These are phyloP conservation scores for Irpex sp. DNA, from an alignment of 1,284 basidiomycete genomes.

Conservation along the genomic window DNA sequence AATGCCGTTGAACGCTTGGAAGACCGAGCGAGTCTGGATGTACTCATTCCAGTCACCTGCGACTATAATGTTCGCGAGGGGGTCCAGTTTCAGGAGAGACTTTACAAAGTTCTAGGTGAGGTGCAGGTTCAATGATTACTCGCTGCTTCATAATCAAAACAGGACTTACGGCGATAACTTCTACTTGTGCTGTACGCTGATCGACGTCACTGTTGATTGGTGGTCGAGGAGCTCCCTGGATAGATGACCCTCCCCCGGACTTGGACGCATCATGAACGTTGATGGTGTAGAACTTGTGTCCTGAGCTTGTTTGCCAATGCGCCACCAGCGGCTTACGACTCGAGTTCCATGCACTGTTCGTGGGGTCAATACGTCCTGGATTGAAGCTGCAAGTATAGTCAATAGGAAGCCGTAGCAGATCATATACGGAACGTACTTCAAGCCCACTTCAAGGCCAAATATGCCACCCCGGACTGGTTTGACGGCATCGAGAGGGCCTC, in stretches of 20 bases:
- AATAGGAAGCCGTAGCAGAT: not conserved
- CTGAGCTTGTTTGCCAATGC: constrained; percentile 44
- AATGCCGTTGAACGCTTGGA: constrained; percentile 39
- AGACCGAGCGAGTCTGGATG: constrained; percentile 48
- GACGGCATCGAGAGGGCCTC: constrained; percentile 45
- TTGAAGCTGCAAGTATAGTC: constrained; percentile 42
- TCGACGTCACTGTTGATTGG: constrained; percentile 52
- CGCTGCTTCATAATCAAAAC: not conserved
- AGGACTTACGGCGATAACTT: constrained; percentile 37
- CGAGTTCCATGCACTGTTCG: constrained; percentile 49
- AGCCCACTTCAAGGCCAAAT: constrained; percentile 43
- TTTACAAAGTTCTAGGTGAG: constrained; percentile 43
- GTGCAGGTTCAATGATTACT: not conserved
- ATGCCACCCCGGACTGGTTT: constrained; percentile 31
- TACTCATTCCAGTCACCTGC: constrained; percentile 65
- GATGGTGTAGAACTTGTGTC: constrained; percentile 50
- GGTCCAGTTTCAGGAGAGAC: constrained; percentile 41
- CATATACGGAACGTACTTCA: not conserved
- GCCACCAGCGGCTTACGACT: constrained; percentile 61
- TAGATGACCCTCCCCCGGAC: constrained; percentile 44
- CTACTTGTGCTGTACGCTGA: constrained; percentile 47
- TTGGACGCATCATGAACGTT: constrained; percentile 59
- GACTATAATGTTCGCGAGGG: constrained; percentile 46
- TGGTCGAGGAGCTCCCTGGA: constrained; percentile 50
- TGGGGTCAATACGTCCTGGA: constrained; percentile 60